Percentiles rank a stretch among this genome's conserved stretches.
phyloP scores from a whole-genome alignment of 371 early-diverging fungal species.

The Dinochytrium kinnereticum region DNA sequence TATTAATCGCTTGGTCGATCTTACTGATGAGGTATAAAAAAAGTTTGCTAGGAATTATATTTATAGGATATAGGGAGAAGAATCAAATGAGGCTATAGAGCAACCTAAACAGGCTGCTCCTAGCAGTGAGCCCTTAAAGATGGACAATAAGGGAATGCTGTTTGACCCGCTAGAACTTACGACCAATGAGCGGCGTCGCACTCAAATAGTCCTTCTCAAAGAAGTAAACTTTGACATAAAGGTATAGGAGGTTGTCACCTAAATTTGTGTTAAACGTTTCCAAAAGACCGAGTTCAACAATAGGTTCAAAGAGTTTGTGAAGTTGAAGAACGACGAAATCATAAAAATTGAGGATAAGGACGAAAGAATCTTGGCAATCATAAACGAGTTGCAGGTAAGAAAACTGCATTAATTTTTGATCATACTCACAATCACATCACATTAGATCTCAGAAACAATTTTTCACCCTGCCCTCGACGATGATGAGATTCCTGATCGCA shows the following conservation, averaged over 20 bases:
- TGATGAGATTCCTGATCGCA: conserved; percentile 59
- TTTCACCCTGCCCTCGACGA: conserved; percentile 53
- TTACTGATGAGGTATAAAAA: conserved; percentile 12
- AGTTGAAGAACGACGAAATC: conserved; percentile 57
- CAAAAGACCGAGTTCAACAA: conserved; percentile 49
- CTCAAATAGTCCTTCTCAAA: conserved; percentile 48
- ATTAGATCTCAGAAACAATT: conserved; percentile 47
- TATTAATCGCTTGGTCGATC: neutral
- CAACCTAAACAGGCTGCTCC: conserved; percentile 5
- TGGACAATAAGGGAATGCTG: conserved; percentile 34
- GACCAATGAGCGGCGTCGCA: conserved; percentile 52
- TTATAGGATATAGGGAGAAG: conserved; percentile 8
- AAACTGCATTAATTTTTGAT: neutral
- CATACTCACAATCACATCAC: neutral
- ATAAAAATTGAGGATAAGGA: conserved; percentile 61
- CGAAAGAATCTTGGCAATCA: conserved; percentile 54
- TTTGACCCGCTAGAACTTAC: conserved; percentile 55
- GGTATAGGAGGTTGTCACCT: conserved; percentile 18
- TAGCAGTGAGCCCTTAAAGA: conserved; percentile 9
- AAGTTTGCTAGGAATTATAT: neutral
- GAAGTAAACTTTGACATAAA: conserved; percentile 51
- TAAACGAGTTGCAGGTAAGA: conserved; percentile 50
- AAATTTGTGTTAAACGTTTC: neutral
- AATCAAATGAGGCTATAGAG: neutral
- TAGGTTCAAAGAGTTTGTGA: conserved; percentile 48